Conservation (phyloP, 2,329 filamentous ascomycete genomes). For the Grosmannia huntii region DNA sequence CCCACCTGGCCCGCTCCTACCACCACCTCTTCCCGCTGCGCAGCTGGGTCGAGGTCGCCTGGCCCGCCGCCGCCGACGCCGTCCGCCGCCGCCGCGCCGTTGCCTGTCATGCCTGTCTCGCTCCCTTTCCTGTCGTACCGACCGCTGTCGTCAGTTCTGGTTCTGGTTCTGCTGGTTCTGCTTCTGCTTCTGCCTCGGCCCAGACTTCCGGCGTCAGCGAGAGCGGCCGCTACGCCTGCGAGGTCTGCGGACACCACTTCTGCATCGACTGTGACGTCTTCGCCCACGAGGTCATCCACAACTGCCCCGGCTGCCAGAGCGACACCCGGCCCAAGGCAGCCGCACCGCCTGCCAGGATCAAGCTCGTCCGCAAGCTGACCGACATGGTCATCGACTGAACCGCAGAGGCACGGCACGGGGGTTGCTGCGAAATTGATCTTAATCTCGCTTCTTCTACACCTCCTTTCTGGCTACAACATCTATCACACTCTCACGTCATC, state of each 20-base stretch:
- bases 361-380: neutral
- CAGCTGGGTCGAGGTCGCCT: slow-evolving; percentile 85
- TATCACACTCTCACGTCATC: no score
- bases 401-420: no score
- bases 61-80: slow-evolving; percentile 53
- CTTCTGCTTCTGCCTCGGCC: slow-evolving; percentile 2
- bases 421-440: no score
- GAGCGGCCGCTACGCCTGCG: slow-evolving; percentile 78
- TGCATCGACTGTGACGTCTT: slow-evolving; percentile 98
- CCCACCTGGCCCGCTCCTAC: slow-evolving; percentile 83
- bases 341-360: neutral
- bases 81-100: slow-evolving; percentile 12
- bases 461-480: no score
- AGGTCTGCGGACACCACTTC: slow-evolving; percentile 79
- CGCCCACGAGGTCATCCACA: slow-evolving; percentile 86
- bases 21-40: slow-evolving; percentile 83
- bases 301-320: slow-evolving; percentile 80
- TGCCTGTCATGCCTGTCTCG: slow-evolving; percentile 69
- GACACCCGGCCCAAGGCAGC: slow-evolving; percentile 20
- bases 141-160: slow-evolving; percentile 18
- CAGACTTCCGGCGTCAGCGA: slow-evolving; percentile 47
- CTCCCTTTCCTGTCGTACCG: slow-evolving; percentile 68
- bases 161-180: slow-evolving; percentile 11
- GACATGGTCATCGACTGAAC: neutral
- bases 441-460: no score